These are phyloP conservation scores for Phlebopus sp. DNA, from an alignment of 1,284 basidiomycete species.

Conservation along the genomic window DNA sequence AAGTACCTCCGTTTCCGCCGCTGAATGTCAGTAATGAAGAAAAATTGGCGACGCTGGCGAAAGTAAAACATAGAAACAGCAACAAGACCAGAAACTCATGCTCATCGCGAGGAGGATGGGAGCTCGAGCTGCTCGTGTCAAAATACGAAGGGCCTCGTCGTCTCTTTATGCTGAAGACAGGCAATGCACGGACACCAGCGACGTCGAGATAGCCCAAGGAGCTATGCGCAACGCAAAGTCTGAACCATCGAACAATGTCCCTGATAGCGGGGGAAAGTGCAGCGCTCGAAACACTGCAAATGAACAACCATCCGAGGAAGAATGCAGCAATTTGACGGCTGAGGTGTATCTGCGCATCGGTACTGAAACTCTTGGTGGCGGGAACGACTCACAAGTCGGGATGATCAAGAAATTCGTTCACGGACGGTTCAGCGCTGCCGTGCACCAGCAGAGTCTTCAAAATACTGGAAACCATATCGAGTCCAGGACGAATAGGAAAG, in stretches of 20 bases:
- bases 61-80: slow-evolving; percentile 44
- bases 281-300: slow-evolving; percentile 40
- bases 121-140: neutral
- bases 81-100: slow-evolving; percentile 33
- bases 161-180: slow-evolving; percentile 2
- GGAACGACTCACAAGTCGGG: slow-evolving; percentile 28
- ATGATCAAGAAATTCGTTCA: slow-evolving; percentile 25
- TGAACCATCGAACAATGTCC: slow-evolving; percentile 17
- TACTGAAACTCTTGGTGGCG: slow-evolving; percentile 12
- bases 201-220: neutral
- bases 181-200: slow-evolving; percentile 14
- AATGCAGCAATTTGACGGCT: slow-evolving; percentile 46
- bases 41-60: slow-evolving; percentile 44
- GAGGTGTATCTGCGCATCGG: neutral
- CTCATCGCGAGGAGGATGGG: neutral
- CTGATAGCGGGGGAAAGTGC: slow-evolving; percentile 27
- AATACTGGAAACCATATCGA: slow-evolving; percentile 9
- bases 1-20: slow-evolving; percentile 21
- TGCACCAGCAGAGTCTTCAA: slow-evolving; percentile 7
- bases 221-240: slow-evolving; percentile 7
- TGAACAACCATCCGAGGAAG: slow-evolving; percentile 50
- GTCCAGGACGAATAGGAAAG: slow-evolving; percentile 8
- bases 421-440: slow-evolving; percentile 14
- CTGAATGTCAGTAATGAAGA: slow-evolving; percentile 40
- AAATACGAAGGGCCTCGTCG: slow-evolving; percentile 6